These are phyloP conservation scores for Sarocladium brachiariae DNA, from an alignment of 2,329 filamentous ascomycete species.

Conservation along the genomic window DNA sequence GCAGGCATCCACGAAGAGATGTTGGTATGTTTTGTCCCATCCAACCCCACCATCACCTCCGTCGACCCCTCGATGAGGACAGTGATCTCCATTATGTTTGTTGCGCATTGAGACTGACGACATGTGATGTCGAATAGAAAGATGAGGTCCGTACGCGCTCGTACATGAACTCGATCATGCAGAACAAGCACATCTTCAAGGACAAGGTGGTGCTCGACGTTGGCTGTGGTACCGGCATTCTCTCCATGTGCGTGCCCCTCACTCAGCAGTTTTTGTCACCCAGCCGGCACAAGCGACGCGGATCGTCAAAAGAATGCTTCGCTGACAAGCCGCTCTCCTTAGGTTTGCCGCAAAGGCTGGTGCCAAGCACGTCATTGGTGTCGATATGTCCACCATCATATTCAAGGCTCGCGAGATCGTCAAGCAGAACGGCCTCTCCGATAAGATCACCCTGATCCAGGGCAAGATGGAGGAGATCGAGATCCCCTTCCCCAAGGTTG, in stretches of 20 bases:
- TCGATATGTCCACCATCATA: conserved; percentile 99
- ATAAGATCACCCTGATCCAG: conserved; percentile 96
- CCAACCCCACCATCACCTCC: conserved; percentile 14
- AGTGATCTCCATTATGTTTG: no score
- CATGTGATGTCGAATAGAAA: conserved; percentile 55
- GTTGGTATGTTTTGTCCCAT: conserved; percentile 60
- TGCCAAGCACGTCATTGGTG: conserved; percentile 96
- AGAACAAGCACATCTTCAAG: conserved; percentile 93
- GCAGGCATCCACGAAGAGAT: conserved; percentile 95
- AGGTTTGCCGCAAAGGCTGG: conserved; percentile 97
- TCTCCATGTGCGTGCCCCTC: conserved; percentile 74
- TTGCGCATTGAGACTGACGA: neutral
- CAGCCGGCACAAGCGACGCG: no score
- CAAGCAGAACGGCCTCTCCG: conserved; percentile 78
- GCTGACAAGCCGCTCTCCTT: conserved; percentile 12
- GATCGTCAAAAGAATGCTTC: no score
- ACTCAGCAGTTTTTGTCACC: no score
- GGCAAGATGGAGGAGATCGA: conserved; percentile 99
- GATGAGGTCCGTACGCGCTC: conserved; percentile 95
- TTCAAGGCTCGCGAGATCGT: conserved; percentile 97
- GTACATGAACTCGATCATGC: conserved; percentile 95
- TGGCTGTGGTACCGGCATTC: conserved; percentile 93
- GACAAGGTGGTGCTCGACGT: conserved; percentile 84
- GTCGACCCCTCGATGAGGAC: neutral
- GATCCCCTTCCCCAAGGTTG: conserved; percentile 88